Conservation (phyloP, 2,329 filamentous ascomycete genomes). For the Coccinonectria pachysandricola region DNA sequence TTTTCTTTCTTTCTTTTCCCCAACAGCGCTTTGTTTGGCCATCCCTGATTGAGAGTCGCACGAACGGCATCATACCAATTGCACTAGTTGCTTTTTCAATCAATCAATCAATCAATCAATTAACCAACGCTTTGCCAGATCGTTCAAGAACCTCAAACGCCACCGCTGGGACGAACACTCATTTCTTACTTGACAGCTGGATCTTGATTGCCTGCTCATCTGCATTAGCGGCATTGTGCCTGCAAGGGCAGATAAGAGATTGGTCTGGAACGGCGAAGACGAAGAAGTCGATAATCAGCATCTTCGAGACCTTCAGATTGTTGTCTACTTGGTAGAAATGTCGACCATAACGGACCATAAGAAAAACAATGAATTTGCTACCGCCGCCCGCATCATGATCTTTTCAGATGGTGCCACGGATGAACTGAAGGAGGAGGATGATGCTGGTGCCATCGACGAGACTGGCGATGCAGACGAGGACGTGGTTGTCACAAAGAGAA, state of each 20-base stretch:
- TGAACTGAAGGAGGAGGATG: slow-evolving; percentile 9
- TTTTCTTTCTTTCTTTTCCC: no score
- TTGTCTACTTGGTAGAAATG: no score
- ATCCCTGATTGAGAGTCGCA: no score
- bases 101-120: no score
- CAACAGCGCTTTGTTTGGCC: no score
- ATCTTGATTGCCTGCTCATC: slow-evolving; percentile 1
- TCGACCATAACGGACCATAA: slow-evolving; percentile 7
- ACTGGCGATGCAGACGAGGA: slow-evolving; percentile 29
- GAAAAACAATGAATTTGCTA: slow-evolving; percentile 18
- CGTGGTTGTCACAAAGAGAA: slow-evolving; percentile 27
- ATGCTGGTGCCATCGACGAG: slow-evolving; percentile 29
- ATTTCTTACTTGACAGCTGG: background rate
- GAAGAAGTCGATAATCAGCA: no score
- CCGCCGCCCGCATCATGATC: slow-evolving; percentile 18
- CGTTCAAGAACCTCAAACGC: no score
- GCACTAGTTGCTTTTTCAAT: no score
- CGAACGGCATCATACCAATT: no score
- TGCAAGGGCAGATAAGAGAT: slow-evolving; percentile 6
- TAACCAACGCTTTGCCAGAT: no score
- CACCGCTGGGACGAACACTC: no score
- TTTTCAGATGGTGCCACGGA: slow-evolving; percentile 11
- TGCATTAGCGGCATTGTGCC: slow-evolving; percentile 5
- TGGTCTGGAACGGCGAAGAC: slow-evolving; percentile 1
- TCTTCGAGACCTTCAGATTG: no score